These are phyloP conservation scores for Candida ipomoeae DNA, from an alignment of 805 yeast species.

Conservation along the genomic window DNA sequence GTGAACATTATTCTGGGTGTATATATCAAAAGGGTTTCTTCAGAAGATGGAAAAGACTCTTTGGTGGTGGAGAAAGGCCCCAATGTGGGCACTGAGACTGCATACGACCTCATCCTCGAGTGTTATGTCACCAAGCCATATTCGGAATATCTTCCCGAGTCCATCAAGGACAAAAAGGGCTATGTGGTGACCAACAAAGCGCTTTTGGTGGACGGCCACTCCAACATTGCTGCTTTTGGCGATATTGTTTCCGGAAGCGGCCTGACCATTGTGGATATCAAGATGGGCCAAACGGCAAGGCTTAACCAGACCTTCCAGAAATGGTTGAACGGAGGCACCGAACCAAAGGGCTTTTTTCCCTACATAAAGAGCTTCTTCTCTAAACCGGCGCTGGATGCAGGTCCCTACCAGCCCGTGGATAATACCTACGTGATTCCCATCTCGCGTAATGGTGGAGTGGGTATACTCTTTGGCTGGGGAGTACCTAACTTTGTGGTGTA, in stretches of 20 bases:
- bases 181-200: constrained; percentile 26
- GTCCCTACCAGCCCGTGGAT: constrained; percentile 4
- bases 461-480: constrained; percentile 25
- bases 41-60: constrained; percentile 1
- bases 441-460: constrained; percentile 35
- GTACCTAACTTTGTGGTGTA: constrained; percentile 28
- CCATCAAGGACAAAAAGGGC: constrained; percentile 24
- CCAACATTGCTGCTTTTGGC: constrained; percentile 32
- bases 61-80: neutral
- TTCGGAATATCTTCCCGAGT: constrained; percentile 26
- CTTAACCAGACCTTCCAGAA: constrained; percentile 13
- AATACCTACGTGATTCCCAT: constrained; percentile 28
- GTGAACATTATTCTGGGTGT: constrained; percentile 12
- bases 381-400: neutral
- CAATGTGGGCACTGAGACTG: neutral
- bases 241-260: constrained; percentile 27
- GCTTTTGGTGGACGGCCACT: constrained; percentile 22
- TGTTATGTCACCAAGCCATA: constrained; percentile 28
- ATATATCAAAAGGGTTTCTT: constrained; percentile 11
- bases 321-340: neutral
- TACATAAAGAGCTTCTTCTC: neutral
- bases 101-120: constrained; percentile 30
- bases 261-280: constrained; percentile 25
- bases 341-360: neutral
- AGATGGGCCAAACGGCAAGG: constrained; percentile 19